Base-by-base conservation (phyloP, 495 filamentous ascomycete species). In the Aspergillus sparsus region DNA sequence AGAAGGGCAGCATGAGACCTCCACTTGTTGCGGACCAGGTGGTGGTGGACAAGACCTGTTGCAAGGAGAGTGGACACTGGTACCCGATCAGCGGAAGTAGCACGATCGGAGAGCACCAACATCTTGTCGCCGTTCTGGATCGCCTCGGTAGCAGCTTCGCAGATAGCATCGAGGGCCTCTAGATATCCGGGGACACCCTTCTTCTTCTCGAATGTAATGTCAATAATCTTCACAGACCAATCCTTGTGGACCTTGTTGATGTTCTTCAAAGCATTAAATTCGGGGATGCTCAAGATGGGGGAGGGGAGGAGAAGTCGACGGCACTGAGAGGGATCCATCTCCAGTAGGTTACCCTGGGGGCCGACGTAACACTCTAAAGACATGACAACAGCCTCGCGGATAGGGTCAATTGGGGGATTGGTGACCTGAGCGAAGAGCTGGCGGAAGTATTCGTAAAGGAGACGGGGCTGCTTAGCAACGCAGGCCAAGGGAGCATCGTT, bases 371-470 rank as follows among this genome's bases (percentile, higher is more conserved):
- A 95, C 66, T 97, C 95, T 36, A 98, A 77, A 49, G 95, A 98
- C 94, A 99, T 99, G 71, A 99, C 94, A 60, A 98, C 94, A 15
- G 94, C 94, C 79, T 99, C 94, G 75, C 94, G 85, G 66, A 99
- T 99, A 7, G 94, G 94, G 68, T 99, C 94, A 71, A 99, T 99
- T 7, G 94, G 94, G 58, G 94, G 94, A 71, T 99, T 99, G 37
- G 94, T 99, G 73, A 99, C 94, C 80, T 99, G 94, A 8, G 94
- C 94, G 71, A 99, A 99, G 34, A 99, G 87, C 78, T 99, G 91
- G 34, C 95, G 87, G 87, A 98, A 99, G 75, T 99, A 99, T 73
- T 99, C 94, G 71, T 91, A 96, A 42, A 98, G 85, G 55, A 98
- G 81, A 66, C 93, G 91, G 55, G 94, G 93, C 56, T 94, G 89